A percentile compares a stretch with the other conserved stretches of the same genome.
Conservation (phyloP, 1,284 basidiomycete genomes). For the Melampsora larici-populina region DNA sequence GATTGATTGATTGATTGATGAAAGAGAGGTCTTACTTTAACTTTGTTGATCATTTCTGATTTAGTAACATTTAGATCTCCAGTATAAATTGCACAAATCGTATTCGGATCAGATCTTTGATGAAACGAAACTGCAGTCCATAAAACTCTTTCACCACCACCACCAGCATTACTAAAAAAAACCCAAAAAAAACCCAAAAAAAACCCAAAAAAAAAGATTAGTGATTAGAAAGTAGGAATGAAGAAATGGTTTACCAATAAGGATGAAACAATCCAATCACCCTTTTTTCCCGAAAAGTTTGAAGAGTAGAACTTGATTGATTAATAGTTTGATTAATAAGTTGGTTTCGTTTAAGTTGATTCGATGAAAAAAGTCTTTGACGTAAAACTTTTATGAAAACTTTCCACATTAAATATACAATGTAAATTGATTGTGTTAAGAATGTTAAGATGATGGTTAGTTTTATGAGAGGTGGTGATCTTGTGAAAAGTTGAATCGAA, state of each 20-base stretch:
- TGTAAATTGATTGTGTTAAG: neutral
- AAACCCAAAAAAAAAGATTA: neutral
- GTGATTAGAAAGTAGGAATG: conserved; percentile 1
- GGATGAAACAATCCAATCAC: conserved; percentile 90
- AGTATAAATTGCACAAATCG: conserved; percentile 82
- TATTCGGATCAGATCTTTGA: conserved; percentile 68
- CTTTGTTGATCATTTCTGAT: conserved; percentile 74
- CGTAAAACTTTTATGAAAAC: neutral
- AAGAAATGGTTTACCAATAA: conserved; percentile 68
- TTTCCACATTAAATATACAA: neutral
- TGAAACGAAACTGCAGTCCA: conserved; percentile 84
- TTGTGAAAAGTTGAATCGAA: neutral
- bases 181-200: conserved; percentile 1
- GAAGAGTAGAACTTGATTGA: too few species aligned
- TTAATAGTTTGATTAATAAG: neutral
- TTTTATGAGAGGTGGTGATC: neutral
- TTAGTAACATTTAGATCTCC: conserved; percentile 79
- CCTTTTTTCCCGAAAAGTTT: too few species aligned
- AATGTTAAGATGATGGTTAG: neutral
- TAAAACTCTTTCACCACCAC: conserved; percentile 91
- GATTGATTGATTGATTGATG: neutral
- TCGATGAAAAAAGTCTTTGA: neutral
- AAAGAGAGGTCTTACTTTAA: conserved; percentile 62
- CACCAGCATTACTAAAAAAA: conserved; percentile 78
- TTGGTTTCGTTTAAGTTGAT: neutral